Evolutionary conservation across 805 yeast genomes (phyloP).

Genomic region (Kazachstania africana): DNA sequence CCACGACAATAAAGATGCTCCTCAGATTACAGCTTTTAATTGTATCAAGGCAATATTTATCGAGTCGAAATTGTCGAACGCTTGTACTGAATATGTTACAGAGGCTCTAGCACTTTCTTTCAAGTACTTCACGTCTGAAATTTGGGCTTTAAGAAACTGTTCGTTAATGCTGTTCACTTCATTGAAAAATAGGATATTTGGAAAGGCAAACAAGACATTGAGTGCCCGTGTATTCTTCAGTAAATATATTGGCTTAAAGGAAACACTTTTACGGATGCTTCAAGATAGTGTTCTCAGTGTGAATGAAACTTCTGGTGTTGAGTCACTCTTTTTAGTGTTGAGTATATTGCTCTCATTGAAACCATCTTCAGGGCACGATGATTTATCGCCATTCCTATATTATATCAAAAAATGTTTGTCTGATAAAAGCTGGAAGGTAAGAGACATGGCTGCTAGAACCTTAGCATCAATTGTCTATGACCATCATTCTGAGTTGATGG

Average conservation of each 20-base stretch:
- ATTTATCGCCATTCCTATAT: conserved; percentile 40
- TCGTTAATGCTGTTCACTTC: conserved; percentile 89
- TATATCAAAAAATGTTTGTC: conserved; percentile 38
- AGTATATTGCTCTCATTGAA: conserved; percentile 61
- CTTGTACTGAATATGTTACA: conserved; percentile 41
- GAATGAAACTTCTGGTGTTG: conserved; percentile 23
- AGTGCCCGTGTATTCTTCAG: conserved; percentile 64
- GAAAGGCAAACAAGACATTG: conserved; percentile 34
- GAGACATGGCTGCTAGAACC: conserved; percentile 78
- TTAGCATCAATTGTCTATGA: conserved; percentile 39
- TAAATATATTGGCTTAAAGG: conserved; percentile 42
- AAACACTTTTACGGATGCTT: conserved; percentile 36
- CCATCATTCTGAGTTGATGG: conserved; percentile 19
- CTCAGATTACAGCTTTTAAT: conserved; percentile 91
- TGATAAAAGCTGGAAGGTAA: conserved; percentile 61
- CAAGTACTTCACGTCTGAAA: conserved; percentile 45
- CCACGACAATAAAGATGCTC: conserved; percentile 55
- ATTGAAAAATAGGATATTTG: conserved; percentile 69
- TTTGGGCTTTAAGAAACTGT: conserved; percentile 87
- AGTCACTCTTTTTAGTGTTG: conserved; percentile 63
- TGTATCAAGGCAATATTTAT: conserved; percentile 64
- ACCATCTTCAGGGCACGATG: conserved; percentile 43
- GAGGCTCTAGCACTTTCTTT: conserved; percentile 51
- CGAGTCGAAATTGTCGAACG: conserved; percentile 53
- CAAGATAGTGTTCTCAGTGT: conserved; percentile 15